These are phyloP conservation scores for Stenocarpella maydis DNA, from an alignment of 2,329 filamentous ascomycete genomes.

Conservation along the genomic window DNA sequence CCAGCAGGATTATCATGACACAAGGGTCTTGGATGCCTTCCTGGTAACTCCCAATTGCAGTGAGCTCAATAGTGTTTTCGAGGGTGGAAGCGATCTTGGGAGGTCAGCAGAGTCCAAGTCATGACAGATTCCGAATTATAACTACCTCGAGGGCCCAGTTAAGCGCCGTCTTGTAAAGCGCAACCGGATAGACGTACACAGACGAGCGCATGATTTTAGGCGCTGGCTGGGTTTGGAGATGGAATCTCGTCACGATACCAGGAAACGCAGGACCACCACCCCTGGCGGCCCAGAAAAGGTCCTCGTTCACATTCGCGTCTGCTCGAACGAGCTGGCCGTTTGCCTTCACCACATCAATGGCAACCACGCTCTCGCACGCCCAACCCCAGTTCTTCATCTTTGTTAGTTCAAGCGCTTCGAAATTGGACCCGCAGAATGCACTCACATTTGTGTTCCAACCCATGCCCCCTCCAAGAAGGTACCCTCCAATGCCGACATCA, in stretches of 20 bases:
- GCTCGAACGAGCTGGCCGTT: neutral
- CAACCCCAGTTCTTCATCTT: neutral
- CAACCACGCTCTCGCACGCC: constrained; percentile 12
- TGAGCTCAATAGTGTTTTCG: constrained; percentile 2
- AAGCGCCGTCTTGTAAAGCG: neutral
- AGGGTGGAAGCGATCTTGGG: neutral
- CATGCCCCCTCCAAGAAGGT: constrained; percentile 9
- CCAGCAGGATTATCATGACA: neutral
- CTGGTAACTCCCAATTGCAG: neutral
- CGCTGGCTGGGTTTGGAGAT: neutral
- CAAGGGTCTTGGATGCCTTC: neutral
- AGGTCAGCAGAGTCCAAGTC: neutral
- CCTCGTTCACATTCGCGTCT: neutral
- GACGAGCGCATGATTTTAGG: neutral
- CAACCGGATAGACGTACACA: neutral
- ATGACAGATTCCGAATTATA: neutral
- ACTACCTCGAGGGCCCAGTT: neutral
- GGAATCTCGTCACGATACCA: neutral
- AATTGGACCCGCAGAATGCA: neutral
- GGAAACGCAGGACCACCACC: constrained; percentile 1
- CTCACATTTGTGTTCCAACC: constrained; percentile 8
- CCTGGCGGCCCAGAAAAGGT: constrained; percentile 2
- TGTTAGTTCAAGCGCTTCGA: neutral
- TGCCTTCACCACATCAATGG: neutral
- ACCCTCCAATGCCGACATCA: constrained; percentile 1